A percentile compares a stretch with the other conserved stretches of the same genome.
Conservation (phyloP, 2,329 filamentous ascomycete species). For the Chaetoscypha palmicola region DNA sequence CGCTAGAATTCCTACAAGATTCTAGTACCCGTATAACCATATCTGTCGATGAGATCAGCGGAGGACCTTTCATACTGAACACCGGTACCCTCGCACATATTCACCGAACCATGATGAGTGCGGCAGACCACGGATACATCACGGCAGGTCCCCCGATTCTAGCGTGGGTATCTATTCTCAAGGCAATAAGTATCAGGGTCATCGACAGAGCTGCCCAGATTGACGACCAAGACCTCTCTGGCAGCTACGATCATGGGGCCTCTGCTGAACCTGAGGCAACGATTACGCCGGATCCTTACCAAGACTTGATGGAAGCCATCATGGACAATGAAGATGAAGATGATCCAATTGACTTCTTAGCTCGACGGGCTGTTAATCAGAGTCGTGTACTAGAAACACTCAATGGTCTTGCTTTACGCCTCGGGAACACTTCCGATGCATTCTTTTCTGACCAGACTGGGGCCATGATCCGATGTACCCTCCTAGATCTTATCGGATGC, state of each 20-base stretch:
- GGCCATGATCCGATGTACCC: slow-evolving; percentile 30
- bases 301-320: slow-evolving; percentile 40
- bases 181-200: slow-evolving; percentile 47
- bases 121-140: slow-evolving; percentile 47
- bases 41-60: slow-evolving; percentile 30
- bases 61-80: slow-evolving; percentile 60
- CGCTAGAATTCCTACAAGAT: slow-evolving; percentile 13
- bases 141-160: slow-evolving; percentile 69
- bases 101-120: slow-evolving; percentile 61
- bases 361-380: slow-evolving; percentile 38
- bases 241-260: slow-evolving; percentile 19
- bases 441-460: slow-evolving; percentile 36
- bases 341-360: slow-evolving; percentile 41
- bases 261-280: slow-evolving; percentile 5
- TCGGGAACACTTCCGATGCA: slow-evolving; percentile 31
- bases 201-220: slow-evolving; percentile 37
- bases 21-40: slow-evolving; percentile 32
- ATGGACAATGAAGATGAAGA: slow-evolving; percentile 31
- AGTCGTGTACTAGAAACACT: slow-evolving; percentile 43
- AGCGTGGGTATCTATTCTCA: slow-evolving; percentile 72
- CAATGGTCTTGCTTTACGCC: slow-evolving; percentile 35
- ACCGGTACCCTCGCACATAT: slow-evolving; percentile 64
- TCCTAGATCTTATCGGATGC: slow-evolving; percentile 31
- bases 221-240: slow-evolving; percentile 31
- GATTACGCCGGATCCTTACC: slow-evolving; percentile 25